These are phyloP conservation scores for Aspergillus carlsbadensis DNA, from an alignment of 495 filamentous ascomycete genomes.

Conservation along the genomic window DNA sequence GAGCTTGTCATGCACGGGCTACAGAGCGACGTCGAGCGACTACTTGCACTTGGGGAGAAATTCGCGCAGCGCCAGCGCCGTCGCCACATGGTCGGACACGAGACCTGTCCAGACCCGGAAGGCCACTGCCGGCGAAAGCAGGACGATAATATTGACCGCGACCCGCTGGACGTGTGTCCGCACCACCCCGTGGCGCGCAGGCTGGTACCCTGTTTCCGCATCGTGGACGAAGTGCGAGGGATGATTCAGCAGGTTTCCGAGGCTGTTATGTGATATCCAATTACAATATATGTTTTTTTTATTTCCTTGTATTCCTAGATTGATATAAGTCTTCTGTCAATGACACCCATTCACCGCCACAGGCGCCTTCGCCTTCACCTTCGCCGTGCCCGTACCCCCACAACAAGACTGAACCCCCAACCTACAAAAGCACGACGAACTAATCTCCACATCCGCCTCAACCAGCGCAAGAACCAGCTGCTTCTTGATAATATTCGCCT, in stretches of 20 bases:
- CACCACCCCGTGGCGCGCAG: constrained; percentile 1
- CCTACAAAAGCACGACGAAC: constrained; percentile 59
- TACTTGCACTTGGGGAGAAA: not conserved
- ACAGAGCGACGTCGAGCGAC: constrained; percentile 1
- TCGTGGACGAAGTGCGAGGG: constrained; percentile 3
- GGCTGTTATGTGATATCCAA: constrained; percentile 3
- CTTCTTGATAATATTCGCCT: constrained; percentile 48
- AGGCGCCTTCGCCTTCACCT: no score
- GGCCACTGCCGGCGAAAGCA: constrained; percentile 3
- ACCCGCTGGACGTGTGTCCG: constrained; percentile 3
- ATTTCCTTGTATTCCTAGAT: not conserved
- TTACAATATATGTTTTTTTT: not conserved
- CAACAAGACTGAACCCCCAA: not conserved
- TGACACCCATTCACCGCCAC: no score
- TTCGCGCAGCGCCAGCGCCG: constrained; percentile 3
- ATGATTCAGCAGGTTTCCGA: constrained; percentile 8
- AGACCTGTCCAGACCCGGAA: constrained; percentile 1
- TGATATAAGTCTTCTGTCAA: no score
- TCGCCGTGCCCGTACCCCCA: no score
- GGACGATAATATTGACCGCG: not conserved
- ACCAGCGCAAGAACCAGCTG: constrained; percentile 50
- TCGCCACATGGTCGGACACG: constrained; percentile 4
- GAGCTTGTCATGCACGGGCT: constrained; percentile 8
- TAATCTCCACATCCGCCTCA: constrained; percentile 55
- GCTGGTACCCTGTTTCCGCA: constrained; percentile 5